Evolutionary conservation across 768 basidiomycete genomes (phyloP).

Genomic region (Rickenella mellea): DNA sequence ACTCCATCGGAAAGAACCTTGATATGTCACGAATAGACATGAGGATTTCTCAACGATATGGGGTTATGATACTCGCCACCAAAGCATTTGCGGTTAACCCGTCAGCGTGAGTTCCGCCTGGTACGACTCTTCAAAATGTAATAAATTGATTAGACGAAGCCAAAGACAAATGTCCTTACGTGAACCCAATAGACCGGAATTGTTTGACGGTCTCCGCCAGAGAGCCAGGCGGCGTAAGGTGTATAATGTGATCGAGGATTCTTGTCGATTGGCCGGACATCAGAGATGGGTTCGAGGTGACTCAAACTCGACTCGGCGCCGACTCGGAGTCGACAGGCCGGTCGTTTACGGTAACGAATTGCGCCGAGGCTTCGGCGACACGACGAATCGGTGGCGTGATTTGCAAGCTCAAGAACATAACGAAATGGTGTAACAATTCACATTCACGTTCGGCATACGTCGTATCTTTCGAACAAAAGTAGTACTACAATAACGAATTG

Average conservation of each 20-base stretch:
- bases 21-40: background rate
- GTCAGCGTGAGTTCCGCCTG: conserved; percentile 56
- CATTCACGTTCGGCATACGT: too few species aligned
- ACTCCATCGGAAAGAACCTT: conserved; percentile 47
- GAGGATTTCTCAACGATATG: background rate
- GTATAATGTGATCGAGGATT: conserved; percentile 60
- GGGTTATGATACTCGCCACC: conserved; percentile 31
- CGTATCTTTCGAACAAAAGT: too few species aligned
- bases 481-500: too few species aligned
- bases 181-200: conserved; percentile 57
- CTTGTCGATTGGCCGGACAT: conserved; percentile 26
- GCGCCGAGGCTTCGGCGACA: too few species aligned
- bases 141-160: background rate
- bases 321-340: too few species aligned
- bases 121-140: conserved; percentile 40
- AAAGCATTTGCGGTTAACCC: conserved; percentile 59
- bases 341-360: too few species aligned
- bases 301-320: too few species aligned
- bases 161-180: conserved; percentile 27
- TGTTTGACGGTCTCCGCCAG: conserved; percentile 38
- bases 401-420: too few species aligned
- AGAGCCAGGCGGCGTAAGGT: conserved; percentile 57
- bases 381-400: too few species aligned
- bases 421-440: too few species aligned
- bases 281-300: too few species aligned